These are phyloP conservation scores for Lathyrus tuberosus DNA, from an alignment of 306 rosid genomes.

Conservation along the genomic window DNA sequence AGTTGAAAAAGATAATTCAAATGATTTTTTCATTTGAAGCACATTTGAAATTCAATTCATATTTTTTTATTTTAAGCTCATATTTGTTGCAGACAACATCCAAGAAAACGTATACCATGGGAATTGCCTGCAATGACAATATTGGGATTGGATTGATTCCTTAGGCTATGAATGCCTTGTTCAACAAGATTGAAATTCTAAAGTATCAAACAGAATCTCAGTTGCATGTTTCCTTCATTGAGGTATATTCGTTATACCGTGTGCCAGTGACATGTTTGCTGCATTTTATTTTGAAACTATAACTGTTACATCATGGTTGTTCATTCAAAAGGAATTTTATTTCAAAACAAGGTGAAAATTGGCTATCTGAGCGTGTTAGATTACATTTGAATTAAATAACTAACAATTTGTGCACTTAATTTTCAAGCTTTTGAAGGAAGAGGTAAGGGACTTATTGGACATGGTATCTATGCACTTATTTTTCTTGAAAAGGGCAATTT, in stretches of 20 bases:
- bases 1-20: slow-evolving; percentile 30
- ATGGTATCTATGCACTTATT: slow-evolving; percentile 34
- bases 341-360: slow-evolving; percentile 24
- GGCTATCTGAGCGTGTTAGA: slow-evolving; percentile 11
- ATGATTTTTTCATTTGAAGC: neutral
- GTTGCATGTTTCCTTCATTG: slow-evolving; percentile 78
- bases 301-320: slow-evolving; percentile 15
- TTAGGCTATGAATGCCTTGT: slow-evolving; percentile 69
- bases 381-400: too few relatives aligned
- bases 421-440: slow-evolving; percentile 77
- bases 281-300: slow-evolving; percentile 13
- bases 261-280: slow-evolving; percentile 17
- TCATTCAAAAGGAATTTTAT: slow-evolving; percentile 21
- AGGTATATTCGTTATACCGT: too few relatives aligned
- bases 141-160: slow-evolving; percentile 63
- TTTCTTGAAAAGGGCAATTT: slow-evolving; percentile 34
- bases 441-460: slow-evolving; percentile 80
- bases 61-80: slow-evolving; percentile 33
- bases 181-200: slow-evolving; percentile 67
- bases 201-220: slow-evolving; percentile 77
- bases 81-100: slow-evolving; percentile 76
- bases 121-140: slow-evolving; percentile 69
- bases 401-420: slow-evolving; percentile 36
- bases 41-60: slow-evolving; percentile 23
- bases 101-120: slow-evolving; percentile 90